A percentile compares a stretch with the other conserved stretches of the same genome.
Evolutionary conservation across 345 rosid species (phyloP).

Genomic region (Eucalyptus grandis): DNA sequence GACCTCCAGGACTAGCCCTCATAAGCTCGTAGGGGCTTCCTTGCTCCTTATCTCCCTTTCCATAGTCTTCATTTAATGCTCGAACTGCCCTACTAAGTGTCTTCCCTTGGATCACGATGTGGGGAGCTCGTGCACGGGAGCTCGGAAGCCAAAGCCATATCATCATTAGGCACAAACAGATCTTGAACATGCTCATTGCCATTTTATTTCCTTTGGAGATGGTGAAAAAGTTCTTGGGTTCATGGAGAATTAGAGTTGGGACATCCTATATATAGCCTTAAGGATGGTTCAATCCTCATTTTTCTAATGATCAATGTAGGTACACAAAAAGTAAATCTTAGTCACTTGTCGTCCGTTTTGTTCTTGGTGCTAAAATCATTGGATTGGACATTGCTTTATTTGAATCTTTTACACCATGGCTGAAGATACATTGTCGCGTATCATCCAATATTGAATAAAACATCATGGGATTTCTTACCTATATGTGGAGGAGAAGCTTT

Average conservation of each 20-base stretch:
- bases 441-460: not conserved
- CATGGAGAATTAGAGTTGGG: not conserved
- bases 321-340: not conserved
- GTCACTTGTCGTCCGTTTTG: not conserved
- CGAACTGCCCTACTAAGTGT: not conserved
- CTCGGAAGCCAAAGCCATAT: not conserved
- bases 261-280: not conserved
- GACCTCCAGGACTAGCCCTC: not conserved
- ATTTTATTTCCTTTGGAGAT: not conserved
- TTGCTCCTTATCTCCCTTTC: not conserved
- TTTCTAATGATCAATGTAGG: not conserved
- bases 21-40: not conserved
- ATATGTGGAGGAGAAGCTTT: not conserved
- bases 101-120: not conserved
- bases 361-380: not conserved
- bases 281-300: not conserved
- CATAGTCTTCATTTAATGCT: not conserved
- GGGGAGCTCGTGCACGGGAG: not conserved
- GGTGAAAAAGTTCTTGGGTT: not conserved
- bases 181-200: not conserved
- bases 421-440: not conserved
- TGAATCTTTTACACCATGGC: not conserved
- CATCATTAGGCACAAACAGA: not conserved
- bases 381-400: not conserved
- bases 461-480: not conserved